phyloP scores from a whole-genome alignment of 2,329 filamentous ascomycete genomes.

The Xylaria arbuscula region DNA sequence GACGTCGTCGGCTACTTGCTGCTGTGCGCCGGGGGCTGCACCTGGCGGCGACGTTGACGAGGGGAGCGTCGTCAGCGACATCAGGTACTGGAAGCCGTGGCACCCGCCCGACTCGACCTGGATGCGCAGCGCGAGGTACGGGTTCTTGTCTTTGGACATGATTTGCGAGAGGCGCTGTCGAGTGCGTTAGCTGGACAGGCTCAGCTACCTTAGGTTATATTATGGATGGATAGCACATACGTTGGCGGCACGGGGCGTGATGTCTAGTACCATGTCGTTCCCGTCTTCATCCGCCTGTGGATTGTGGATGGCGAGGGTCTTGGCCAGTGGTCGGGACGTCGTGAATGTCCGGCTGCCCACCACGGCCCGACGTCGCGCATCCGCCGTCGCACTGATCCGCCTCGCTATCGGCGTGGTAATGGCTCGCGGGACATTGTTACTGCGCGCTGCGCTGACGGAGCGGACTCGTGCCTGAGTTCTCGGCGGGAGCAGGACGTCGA shows the following conservation, averaged over 20 bases:
- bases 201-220: not conserved
- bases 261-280: constrained; percentile 83
- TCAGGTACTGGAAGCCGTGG: constrained; percentile 97
- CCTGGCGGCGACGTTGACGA: constrained; percentile 38
- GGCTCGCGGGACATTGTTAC: not conserved
- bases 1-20: constrained; percentile 37
- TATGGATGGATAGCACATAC: constrained; percentile 58
- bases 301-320: constrained; percentile 70
- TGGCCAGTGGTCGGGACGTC: constrained; percentile 36
- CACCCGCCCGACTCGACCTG: constrained; percentile 94
- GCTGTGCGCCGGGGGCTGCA: constrained; percentile 11
- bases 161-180: constrained; percentile 78
- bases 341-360: constrained; percentile 21
- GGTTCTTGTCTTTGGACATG: constrained; percentile 77
- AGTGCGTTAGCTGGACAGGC: constrained; percentile 13
- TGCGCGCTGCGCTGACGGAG: constrained; percentile 47
- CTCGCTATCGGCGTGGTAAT: constrained; percentile 21
- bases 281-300: constrained; percentile 84
- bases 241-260: constrained; percentile 84
- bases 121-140: constrained; percentile 86
- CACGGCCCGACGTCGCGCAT: constrained; percentile 5
- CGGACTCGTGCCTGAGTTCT: constrained; percentile 41
- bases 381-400: constrained; percentile 12
- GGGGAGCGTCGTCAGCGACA: constrained; percentile 80
- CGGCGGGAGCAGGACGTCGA: constrained; percentile 51